Evolutionary conservation across 768 basidiomycete species (phyloP), one percentile per base, ranked within the genome.

Genomic region (Boletus pseudopeckii): DNA sequence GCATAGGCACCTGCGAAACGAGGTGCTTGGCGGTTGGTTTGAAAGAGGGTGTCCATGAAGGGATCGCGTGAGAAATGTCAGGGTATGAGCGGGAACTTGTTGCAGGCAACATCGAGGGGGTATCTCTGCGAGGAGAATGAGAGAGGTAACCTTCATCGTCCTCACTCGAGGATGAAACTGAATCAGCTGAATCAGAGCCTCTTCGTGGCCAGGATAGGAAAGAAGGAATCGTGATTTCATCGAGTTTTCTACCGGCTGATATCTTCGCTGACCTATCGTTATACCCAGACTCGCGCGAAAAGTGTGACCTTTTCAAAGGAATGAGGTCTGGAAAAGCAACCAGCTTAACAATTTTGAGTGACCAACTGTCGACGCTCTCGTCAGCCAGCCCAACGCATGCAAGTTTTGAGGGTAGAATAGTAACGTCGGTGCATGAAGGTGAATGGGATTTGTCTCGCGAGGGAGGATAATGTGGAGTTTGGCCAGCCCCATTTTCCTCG

Each of bases 281-380:
- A 40, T 26, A 54, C 32, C 39, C 41, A 45, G 58, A 38, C 17
- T 46, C 9, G 18, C 36, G 54, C 32, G 50, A 53, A 44, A 48
- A 49, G 34, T 44, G 52, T 1, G 64, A 38, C n/a, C 49, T 48
- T 41, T 58, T 64, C 1, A 58, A 46, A n/a, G 77, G 75, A 30
- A 87, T 83, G 49, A 90, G 77, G 55, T 89, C 87, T 0, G 87
- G 86, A 66, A 82, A 90, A 7, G 88, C 86, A 37, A 91, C 77
- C 14, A 90, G 77, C 70, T 89, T 88, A 55, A 91, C 75, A 40
- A 91, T 80, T 73, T 91, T 90, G 56, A 86, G 77, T 22, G 80
- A 79, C 89, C 89, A 91, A 45, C 80, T 77, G 53, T 88, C 84
- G 33, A 83, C 79, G 44, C 76, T 74, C 56, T 85, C 84, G 61